Base-by-base conservation (phyloP, 2,329 filamentous ascomycete species). In the Exophiala xenobiotica region DNA sequence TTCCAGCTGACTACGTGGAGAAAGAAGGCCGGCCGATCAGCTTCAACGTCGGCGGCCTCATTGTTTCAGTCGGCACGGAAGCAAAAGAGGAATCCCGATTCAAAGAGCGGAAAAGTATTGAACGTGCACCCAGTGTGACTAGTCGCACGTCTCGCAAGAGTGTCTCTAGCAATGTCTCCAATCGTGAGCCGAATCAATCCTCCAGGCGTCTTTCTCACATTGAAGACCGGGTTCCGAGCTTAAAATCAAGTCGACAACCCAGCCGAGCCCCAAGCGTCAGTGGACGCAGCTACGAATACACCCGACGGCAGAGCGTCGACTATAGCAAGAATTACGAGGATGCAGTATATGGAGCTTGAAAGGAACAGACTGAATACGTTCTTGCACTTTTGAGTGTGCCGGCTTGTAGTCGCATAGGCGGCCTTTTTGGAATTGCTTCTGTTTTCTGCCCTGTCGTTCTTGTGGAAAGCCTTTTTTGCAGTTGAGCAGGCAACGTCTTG, bases 11-110 rank as follows among this genome's bases (percentile, higher is more conserved):
- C 18, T 59, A 56, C 39, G 46, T 49, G 31, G 35, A 27, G n/a
- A 47, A 40, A 19, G 49, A 56, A n/a, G 53, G 56, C 9, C 48
- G 48, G 20, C 57, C 57, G 24, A 24, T 59, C n/a, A 59, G 57
- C 41, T 52, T 59, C 48, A 56, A 43, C 16, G 16, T 54, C 11
- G 54, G 51, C 24, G 48, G 41, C 14, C 14, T 56, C n/a, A 43
- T 48, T 16, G 11, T 59, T 7, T 52, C 47, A 6, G 42, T 56
- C 9, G 48, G 40, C 38, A 38, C 47, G 18, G 42, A 51, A 35
- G 56, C 46, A n/a, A 50, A 47, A 24, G 44, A 54, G 22, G 27
- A 26, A 12, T 49, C 52, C n/a, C 42, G 44, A 18, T 18, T 31
- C 29, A 49, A 44, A 37, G 57, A 59, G 37, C 54, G 56, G 26